Evolutionary conservation across 805 yeast genomes (phyloP).

Genomic region (Hemisphaericaspora nanyangensis): DNA sequence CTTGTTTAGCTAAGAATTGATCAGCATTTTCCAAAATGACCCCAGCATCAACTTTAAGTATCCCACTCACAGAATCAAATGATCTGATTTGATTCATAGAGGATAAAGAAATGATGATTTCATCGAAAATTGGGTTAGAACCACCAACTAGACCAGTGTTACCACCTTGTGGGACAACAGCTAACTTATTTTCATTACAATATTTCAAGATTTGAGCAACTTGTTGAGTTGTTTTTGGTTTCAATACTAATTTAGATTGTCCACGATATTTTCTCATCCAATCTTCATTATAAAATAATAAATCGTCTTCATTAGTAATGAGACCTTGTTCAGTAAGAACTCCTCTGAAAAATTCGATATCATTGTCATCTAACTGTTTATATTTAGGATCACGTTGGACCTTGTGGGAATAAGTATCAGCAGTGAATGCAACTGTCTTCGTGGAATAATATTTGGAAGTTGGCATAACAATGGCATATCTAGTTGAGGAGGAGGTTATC

Average conservation of each 20-base stretch:
- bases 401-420: constrained; percentile 61
- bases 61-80: constrained; percentile 80
- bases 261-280: constrained; percentile 94
- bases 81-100: constrained; percentile 74
- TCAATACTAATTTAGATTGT: constrained; percentile 74
- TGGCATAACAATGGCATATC: background rate
- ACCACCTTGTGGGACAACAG: constrained; percentile 96
- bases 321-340: constrained; percentile 51
- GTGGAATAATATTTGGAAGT: constrained; percentile 7
- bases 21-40: constrained; percentile 85
- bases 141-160: constrained; percentile 97
- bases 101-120: constrained; percentile 68
- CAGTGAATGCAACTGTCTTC: constrained; percentile 51
- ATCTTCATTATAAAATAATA: constrained; percentile 77
- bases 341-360: constrained; percentile 56
- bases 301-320: constrained; percentile 58
- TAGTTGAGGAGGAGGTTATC: background rate
- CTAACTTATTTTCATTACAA: constrained; percentile 72
- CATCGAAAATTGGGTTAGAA: constrained; percentile 88
- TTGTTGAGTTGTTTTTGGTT: constrained; percentile 78
- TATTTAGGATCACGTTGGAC: constrained; percentile 50
- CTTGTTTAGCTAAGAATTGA: constrained; percentile 68
- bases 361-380: constrained; percentile 51
- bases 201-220: constrained; percentile 72
- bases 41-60: constrained; percentile 87